Evolutionary conservation across 192 early-diverging fungal genomes (phyloP).

Genomic region (Cladochytrium replicatum): DNA sequence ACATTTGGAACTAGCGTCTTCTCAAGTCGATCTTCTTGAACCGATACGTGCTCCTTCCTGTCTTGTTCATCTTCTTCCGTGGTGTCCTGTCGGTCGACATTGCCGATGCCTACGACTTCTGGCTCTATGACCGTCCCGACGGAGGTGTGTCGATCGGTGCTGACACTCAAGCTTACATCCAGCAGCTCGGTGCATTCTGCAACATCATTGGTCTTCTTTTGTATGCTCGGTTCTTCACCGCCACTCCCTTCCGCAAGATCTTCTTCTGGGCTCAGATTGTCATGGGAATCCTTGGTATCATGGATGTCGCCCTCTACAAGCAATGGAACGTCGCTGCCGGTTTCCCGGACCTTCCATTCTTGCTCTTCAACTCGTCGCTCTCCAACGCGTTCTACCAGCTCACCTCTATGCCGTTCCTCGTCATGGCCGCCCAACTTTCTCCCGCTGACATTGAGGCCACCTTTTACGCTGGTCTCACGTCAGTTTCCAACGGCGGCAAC

Average conservation of each 20-base stretch:
- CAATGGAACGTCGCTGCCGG: conserved; percentile 8
- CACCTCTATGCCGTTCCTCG: conserved; percentile 17
- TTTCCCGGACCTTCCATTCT: too few relatives aligned
- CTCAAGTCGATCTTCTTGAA: conserved; percentile 9
- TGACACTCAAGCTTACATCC: conserved; percentile 17
- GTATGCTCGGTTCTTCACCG: conserved; percentile 14
- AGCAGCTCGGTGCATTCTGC: conserved; percentile 9
- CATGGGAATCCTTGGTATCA: conserved; percentile 5
- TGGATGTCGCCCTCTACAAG: conserved; percentile 14
- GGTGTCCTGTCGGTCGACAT: conserved; percentile 17
- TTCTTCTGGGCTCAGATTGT: conserved; percentile 22
- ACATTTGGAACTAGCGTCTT: too few relatives aligned
- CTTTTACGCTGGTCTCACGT: conserved; percentile 18
- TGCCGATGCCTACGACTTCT: conserved; percentile 15
- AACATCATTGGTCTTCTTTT: conserved; percentile 8
- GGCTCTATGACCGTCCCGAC: conserved; percentile 9
- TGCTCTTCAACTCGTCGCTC: too few relatives aligned
- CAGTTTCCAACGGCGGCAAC: conserved; percentile 11
- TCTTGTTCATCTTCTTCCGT: conserved; percentile 13
- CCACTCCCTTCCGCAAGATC: conserved; percentile 5
- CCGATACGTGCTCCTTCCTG: conserved; percentile 9
- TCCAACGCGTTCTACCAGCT: conserved; percentile 16
- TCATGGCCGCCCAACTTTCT: conserved; percentile 18
- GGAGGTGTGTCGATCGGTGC: too few relatives aligned
- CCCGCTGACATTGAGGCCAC: conserved; percentile 22